Base-by-base conservation (phyloP, 305 asterid genomes). In the Ilex paraguariensis region DNA sequence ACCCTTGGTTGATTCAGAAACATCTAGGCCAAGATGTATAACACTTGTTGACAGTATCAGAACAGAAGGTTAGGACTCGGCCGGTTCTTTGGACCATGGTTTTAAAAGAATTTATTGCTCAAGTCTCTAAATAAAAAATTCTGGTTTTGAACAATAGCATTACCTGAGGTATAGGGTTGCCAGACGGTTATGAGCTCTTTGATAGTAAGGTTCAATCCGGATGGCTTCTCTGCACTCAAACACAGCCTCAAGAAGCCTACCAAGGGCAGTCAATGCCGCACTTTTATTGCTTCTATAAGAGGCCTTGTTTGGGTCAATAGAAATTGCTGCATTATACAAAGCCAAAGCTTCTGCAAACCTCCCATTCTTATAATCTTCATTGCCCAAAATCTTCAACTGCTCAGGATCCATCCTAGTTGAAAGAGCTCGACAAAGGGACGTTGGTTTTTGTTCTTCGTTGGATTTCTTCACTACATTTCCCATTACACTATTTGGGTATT, bases 361-460 rank as follows among this genome's bases (percentile, higher is more conserved):
- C 1, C 97, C 97, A 59, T 89, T 92, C 73, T 87, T 85, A 69
- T 89, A 92, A 70, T 92, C 98, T 17, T 92, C 98, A 66, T 92
- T 92, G 0, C 98, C 98, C 60, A 92, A 14, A 48, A 89, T 89
- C 74, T 89, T 92, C 73, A 89, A 67, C 57, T 89, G 71, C 68
- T 92, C 98, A 0, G 98, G 98, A 67, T 92, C 98, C 95, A 87
- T 92, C 45, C 96, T 66, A 0, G 97, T 85, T 3, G 98, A 92
- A 54, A 89, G 55, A 45, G 88, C 97, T 61, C 97, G 76, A 69
- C 98, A 92, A 5, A 92, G 85, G 0, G 95, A 78, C 16, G 64
- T 74, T 13, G 87, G 79, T 60, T 81, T 76, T 42, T 17, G 68
- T 68, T 62, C 88, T 13, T 63, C 78, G 0, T 67, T 75, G 0